phyloP scores from a whole-genome alignment of 2,329 filamentous ascomycete genomes.

The Davidsoniella australis region DNA sequence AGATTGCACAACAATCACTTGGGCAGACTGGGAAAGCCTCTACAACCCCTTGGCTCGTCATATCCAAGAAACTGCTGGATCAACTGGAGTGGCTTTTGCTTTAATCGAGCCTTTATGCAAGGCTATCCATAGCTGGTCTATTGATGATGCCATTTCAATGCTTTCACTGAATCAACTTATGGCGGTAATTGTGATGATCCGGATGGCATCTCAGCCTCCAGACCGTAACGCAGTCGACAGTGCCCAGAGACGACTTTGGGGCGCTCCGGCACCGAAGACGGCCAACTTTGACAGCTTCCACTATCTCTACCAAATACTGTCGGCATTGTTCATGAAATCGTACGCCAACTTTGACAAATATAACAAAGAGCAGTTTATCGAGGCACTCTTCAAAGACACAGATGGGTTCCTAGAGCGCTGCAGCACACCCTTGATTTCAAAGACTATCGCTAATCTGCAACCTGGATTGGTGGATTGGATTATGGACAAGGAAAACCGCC shows the following conservation, averaged over 20 bases:
- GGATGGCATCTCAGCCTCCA: conserved; percentile 34
- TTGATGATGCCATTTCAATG: neutral
- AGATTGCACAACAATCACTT: conserved; percentile 30
- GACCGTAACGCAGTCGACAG: conserved; percentile 48
- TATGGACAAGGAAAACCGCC: conserved; percentile 27
- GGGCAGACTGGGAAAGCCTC: conserved; percentile 33
- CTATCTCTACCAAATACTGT: conserved; percentile 44
- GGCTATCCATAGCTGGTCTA: conserved; percentile 16
- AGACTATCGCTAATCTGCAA: conserved; percentile 43
- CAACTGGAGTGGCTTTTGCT: conserved; percentile 46
- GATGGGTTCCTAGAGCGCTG: conserved; percentile 34
- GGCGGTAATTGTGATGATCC: conserved; percentile 27
- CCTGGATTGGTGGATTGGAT: conserved; percentile 46
- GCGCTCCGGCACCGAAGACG: conserved; percentile 27
- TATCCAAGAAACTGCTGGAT: conserved; percentile 46
- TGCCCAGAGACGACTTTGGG: conserved; percentile 50
- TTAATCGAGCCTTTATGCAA: conserved; percentile 57
- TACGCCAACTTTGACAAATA: conserved; percentile 32
- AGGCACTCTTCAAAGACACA: conserved; percentile 35
- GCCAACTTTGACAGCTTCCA: conserved; percentile 44
- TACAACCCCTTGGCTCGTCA: conserved; percentile 39
- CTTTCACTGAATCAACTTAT: conserved; percentile 18
- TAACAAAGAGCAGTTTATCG: conserved; percentile 22
- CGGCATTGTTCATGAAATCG: conserved; percentile 31
- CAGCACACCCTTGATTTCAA: conserved; percentile 31